Percentiles rank a stretch among this genome's conserved stretches.
Evolutionary conservation across 2,329 filamentous ascomycete species (phyloP).

Genomic region (Calycina marina): DNA sequence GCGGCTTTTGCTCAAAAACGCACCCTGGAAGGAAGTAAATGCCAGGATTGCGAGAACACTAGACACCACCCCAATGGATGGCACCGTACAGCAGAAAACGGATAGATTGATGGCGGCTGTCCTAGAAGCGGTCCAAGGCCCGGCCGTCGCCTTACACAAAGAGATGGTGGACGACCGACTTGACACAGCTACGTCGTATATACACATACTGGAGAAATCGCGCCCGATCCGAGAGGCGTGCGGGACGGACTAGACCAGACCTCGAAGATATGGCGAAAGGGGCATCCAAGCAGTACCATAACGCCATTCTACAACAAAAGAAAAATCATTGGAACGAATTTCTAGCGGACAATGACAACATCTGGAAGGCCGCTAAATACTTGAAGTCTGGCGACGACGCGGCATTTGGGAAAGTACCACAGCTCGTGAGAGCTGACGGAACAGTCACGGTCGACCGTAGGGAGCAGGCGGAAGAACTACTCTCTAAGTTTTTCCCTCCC

Average conservation of each 20-base stretch:
- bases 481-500: conserved; percentile 1
- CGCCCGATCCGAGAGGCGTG: conserved; percentile 11
- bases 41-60: conserved; percentile 2
- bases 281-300: neutral
- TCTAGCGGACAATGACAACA: conserved; percentile 18
- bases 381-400: neutral
- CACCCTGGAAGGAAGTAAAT: conserved; percentile 15
- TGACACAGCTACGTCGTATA: conserved; percentile 17
- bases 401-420: conserved; percentile 1
- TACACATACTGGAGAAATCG: conserved; percentile 20
- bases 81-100: conserved; percentile 7
- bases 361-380: conserved; percentile 9
- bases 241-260: conserved; percentile 3
- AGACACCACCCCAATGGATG: conserved; percentile 1
- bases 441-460: neutral
- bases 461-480: conserved; percentile 1
- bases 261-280: conserved; percentile 1
- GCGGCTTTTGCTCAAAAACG: conserved; percentile 18
- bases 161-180: conserved; percentile 19
- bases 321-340: conserved; percentile 19
- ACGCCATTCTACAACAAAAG: conserved; percentile 9
- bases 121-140: conserved; percentile 8
- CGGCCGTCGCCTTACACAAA: conserved; percentile 20
- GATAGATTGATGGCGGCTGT: conserved; percentile 8
- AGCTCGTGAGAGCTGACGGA: conserved; percentile 1